These are phyloP conservation scores for Flaveria floridana DNA, from an alignment of 140 eudicot genomes.

Conservation along the genomic window DNA sequence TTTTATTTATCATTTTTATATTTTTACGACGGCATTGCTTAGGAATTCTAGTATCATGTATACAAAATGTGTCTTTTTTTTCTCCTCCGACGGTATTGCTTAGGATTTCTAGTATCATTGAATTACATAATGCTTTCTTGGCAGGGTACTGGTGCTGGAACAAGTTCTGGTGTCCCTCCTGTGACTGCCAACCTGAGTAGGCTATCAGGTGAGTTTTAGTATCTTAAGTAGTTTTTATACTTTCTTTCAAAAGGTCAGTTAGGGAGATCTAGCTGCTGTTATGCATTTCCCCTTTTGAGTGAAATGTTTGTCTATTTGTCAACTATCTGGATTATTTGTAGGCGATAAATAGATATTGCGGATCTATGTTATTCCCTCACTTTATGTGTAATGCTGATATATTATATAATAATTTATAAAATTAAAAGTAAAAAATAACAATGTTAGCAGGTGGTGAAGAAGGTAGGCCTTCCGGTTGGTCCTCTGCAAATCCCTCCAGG, in stretches of 20 bases:
- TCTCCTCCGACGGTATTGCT: no score
- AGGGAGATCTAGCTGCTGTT: not conserved
- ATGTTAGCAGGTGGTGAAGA: slow-evolving; percentile 68
- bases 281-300: not conserved
- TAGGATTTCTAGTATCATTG: not conserved
- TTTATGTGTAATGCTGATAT: not conserved
- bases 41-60: not conserved
- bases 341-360: slow-evolving; percentile 11
- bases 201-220: slow-evolving; percentile 49
- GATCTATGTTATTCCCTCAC: not conserved
- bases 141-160: slow-evolving; percentile 77
- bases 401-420: not conserved
- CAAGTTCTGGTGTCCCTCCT: slow-evolving; percentile 89
- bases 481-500: slow-evolving; percentile 59
- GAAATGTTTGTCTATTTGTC: slow-evolving; percentile 1
- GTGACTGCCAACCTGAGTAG: slow-evolving; percentile 54
- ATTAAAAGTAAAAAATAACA: not conserved
- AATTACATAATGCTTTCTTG: slow-evolving; percentile 23
- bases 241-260: not conserved
- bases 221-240: not conserved
- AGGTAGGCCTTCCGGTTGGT: slow-evolving; percentile 60
- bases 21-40: slow-evolving; percentile 3
- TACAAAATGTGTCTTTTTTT: no score
- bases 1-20: not conserved
- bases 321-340: not conserved